Percentiles rank a stretch among this genome's conserved stretches.
These are phyloP conservation scores for Sideroxylon spinosum DNA, from an alignment of 179 eudicot genomes.

Conservation along the genomic window DNA sequence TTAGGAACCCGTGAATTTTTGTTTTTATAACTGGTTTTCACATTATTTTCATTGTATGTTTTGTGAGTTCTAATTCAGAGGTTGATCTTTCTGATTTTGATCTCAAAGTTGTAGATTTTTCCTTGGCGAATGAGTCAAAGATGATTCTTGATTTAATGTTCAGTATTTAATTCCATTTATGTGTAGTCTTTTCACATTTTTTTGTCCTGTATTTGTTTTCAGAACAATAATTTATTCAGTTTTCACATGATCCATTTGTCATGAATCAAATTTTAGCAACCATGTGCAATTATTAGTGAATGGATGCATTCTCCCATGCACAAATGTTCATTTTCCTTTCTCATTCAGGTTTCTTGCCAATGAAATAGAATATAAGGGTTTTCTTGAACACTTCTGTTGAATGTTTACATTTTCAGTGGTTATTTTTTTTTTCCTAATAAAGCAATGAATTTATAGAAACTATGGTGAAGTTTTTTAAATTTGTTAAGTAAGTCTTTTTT, in stretches of 20 bases:
- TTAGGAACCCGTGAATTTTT: neutral
- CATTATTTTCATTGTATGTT: neutral
- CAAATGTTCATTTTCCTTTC: too few species aligned
- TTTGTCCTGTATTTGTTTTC: neutral
- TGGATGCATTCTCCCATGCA: too few species aligned
- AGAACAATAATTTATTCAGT: neutral
- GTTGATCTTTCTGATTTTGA: slow-evolving; percentile 96
- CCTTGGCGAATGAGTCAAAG: slow-evolving; percentile 80
- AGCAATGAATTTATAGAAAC: too few species aligned
- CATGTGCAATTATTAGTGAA: too few species aligned
- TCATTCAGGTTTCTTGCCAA: too few species aligned
- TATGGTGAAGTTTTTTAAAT: too few species aligned
- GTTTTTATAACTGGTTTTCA: neutral
- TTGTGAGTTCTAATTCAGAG: slow-evolving; percentile 37
- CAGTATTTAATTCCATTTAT: neutral
- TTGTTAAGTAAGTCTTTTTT: too few species aligned
- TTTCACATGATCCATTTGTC: neutral
- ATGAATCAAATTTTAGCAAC: too few species aligned
- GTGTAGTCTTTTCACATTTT: neutral
- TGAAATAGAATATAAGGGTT: too few species aligned
- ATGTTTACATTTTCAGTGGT: too few species aligned
- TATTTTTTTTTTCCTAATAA: too few species aligned
- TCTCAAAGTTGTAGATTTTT: slow-evolving; percentile 89
- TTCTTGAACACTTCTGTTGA: too few species aligned
- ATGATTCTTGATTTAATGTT: slow-evolving; percentile 25